Conservation (phyloP, 1,139 yeast species). For the Kodamaea anthophila region DNA sequence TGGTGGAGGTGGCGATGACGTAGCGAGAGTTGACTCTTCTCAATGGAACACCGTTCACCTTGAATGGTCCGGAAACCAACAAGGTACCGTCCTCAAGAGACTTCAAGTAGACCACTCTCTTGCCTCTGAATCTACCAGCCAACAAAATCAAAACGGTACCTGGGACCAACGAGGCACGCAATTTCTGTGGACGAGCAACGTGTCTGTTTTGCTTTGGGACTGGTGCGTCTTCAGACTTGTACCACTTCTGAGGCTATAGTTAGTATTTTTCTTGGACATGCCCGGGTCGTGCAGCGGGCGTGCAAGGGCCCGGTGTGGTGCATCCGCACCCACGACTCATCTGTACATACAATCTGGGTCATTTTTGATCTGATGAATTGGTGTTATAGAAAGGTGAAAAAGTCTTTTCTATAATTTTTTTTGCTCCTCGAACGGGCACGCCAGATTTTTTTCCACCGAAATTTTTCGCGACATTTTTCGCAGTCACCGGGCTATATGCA, state of each 20-base stretch:
- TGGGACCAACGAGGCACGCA: slow-evolving; percentile 96
- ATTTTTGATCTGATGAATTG: slow-evolving; percentile 24
- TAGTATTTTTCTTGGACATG: too few relatives aligned
- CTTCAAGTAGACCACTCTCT: slow-evolving; percentile 99
- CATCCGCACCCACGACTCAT: too few relatives aligned
- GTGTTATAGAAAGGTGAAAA: slow-evolving; percentile 17
- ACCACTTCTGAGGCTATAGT: slow-evolving; percentile 86
- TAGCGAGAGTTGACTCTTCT: slow-evolving; percentile 99
- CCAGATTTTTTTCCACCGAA: slow-evolving; percentile 2
- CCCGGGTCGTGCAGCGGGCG: too few relatives aligned
- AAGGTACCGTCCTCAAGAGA: slow-evolving; percentile 97
- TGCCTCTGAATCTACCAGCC: slow-evolving; percentile 99
- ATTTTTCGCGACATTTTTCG: slow-evolving; percentile 5
- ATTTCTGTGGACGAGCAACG: slow-evolving; percentile 90
- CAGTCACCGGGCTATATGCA: slow-evolving; percentile 3
- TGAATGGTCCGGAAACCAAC: slow-evolving; percentile 98
- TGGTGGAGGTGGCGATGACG: slow-evolving; percentile 98
- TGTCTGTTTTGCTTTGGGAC: slow-evolving; percentile 85
- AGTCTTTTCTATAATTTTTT: slow-evolving; percentile 14
- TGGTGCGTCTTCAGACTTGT: slow-evolving; percentile 91
- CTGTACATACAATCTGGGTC: slow-evolving; percentile 29
- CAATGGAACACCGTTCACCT: slow-evolving; percentile 99
- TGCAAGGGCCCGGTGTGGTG: too few relatives aligned
- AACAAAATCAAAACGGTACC: slow-evolving; percentile 97
- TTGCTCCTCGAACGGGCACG: slow-evolving; percentile 2